These are phyloP conservation scores for Bromus sterilis DNA, from an alignment of 176 grass and related monocot species.

Conservation along the genomic window DNA sequence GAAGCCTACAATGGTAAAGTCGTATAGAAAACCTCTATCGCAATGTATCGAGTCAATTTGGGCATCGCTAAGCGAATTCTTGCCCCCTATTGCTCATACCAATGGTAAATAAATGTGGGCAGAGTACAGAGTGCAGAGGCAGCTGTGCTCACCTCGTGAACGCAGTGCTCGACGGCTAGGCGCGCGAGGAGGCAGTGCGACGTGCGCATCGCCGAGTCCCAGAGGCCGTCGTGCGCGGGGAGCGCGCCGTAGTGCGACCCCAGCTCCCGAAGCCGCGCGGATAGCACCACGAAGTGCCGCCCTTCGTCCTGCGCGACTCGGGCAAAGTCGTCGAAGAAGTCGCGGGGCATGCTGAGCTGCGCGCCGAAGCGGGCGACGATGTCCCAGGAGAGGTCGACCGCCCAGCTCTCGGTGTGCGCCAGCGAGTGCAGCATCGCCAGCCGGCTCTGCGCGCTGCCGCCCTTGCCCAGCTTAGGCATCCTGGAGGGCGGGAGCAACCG, in stretches of 20 bases:
- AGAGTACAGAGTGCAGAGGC: neutral
- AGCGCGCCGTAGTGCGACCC: slow-evolving; percentile 75
- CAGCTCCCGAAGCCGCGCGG: slow-evolving; percentile 51
- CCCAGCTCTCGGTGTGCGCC: slow-evolving; percentile 94
- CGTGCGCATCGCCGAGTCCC: slow-evolving; percentile 78
- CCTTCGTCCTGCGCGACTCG: slow-evolving; percentile 73
- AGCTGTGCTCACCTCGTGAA: slow-evolving; percentile 57
- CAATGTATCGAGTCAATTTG: neutral
- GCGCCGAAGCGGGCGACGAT: slow-evolving; percentile 78
- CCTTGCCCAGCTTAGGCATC: slow-evolving; percentile 77
- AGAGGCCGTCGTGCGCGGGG: slow-evolving; percentile 80
- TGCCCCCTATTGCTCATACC: neutral
- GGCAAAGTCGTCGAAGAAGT: slow-evolving; percentile 83
- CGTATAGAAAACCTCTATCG: neutral
- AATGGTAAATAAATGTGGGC: neutral
- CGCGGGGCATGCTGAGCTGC: slow-evolving; percentile 48
- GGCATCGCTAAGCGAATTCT: neutral
- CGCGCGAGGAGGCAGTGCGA: slow-evolving; percentile 64
- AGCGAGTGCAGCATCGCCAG: slow-evolving; percentile 81
- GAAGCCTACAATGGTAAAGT: neutral
- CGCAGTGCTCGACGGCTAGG: slow-evolving; percentile 80
- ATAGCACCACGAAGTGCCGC: slow-evolving; percentile 57
- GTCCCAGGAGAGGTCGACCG: slow-evolving; percentile 92
- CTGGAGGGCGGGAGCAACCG: slow-evolving; percentile 55
- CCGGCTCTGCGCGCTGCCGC: slow-evolving; percentile 73